These are phyloP conservation scores for Rhododendron griersonianum DNA, from an alignment of 148 eudicot species.

Conservation along the genomic window DNA sequence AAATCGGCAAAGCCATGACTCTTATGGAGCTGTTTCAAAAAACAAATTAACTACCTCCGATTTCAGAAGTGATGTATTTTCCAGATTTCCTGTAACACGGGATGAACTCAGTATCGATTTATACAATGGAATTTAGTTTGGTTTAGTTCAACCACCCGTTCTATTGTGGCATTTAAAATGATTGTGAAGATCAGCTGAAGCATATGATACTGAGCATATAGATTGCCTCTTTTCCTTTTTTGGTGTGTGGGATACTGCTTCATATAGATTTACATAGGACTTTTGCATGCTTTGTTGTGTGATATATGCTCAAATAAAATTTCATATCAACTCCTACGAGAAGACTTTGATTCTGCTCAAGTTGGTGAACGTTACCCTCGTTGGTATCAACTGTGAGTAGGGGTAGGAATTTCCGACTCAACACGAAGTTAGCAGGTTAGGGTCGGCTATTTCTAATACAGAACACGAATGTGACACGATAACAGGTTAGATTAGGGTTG, in stretches of 20 bases:
- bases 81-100: background rate
- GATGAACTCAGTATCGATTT: background rate
- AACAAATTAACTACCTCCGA: slow-evolving; percentile 17
- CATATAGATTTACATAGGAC: background rate
- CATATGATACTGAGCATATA: background rate
- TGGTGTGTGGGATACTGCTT: background rate
- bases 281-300: background rate
- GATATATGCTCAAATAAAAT: background rate
- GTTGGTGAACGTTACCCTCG: background rate
- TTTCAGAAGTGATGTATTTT: background rate
- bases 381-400: background rate
- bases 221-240: background rate
- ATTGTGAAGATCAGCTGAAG: background rate
- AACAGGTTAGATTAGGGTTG: too few relatives aligned
- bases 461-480: too few relatives aligned
- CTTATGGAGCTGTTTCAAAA: slow-evolving; percentile 62
- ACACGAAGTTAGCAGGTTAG: too few relatives aligned
- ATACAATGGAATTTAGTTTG: background rate
- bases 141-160: background rate
- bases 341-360: background rate
- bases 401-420: too few relatives aligned
- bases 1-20: slow-evolving; percentile 27
- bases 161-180: background rate
- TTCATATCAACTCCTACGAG: background rate
- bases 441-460: too few relatives aligned